Evolutionary conservation across 805 yeast species (phyloP).

Genomic region (Candida morakotiae): DNA sequence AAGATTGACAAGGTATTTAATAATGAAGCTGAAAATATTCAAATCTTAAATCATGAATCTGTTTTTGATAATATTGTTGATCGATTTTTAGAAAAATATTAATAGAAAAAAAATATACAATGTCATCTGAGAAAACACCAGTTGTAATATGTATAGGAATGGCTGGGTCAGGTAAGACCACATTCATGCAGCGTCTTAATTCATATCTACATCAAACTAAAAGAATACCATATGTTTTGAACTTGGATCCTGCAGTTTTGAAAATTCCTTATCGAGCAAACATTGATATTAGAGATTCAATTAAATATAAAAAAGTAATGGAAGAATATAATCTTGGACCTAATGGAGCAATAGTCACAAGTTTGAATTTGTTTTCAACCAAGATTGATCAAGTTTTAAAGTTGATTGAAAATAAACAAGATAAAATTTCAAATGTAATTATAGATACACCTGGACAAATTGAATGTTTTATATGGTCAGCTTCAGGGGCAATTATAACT

Average conservation of each 20-base stretch:
- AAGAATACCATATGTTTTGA: constrained; percentile 83
- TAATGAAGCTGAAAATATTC: constrained; percentile 70
- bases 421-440: constrained; percentile 59
- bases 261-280: constrained; percentile 92
- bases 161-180: constrained; percentile 86
- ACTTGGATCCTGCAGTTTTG: constrained; percentile 93
- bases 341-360: constrained; percentile 96
- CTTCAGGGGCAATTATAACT: constrained; percentile 93
- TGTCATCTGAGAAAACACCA: constrained; percentile 17
- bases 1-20: constrained; percentile 59
- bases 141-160: constrained; percentile 47
- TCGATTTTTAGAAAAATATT: constrained; percentile 34
- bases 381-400: constrained; percentile 93
- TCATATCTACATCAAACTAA: constrained; percentile 75
- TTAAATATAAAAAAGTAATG: constrained; percentile 94
- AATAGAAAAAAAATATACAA: constrained; percentile 1
- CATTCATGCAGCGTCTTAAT: constrained; percentile 92
- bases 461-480: constrained; percentile 98
- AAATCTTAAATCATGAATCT: constrained; percentile 50
- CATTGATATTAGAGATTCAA: constrained; percentile 93
- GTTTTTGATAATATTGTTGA: constrained; percentile 59
- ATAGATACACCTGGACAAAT: constrained; percentile 99
- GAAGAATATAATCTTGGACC: constrained; percentile 94
- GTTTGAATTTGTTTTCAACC: constrained; percentile 86
- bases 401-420: constrained; percentile 74